Evolutionary conservation across 768 basidiomycete species (phyloP).

Genomic region (Podaxis sp.): DNA sequence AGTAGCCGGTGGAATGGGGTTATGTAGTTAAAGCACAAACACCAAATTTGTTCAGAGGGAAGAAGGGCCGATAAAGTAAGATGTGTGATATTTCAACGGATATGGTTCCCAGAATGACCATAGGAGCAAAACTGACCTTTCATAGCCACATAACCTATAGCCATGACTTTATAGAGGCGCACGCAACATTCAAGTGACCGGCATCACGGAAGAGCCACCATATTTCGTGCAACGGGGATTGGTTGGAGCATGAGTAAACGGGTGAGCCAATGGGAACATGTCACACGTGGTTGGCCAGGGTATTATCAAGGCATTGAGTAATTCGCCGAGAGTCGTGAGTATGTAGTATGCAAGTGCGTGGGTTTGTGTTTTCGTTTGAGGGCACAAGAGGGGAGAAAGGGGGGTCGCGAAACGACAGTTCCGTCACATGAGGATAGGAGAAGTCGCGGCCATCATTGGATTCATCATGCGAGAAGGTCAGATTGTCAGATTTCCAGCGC

Average conservation of each 20-base stretch:
- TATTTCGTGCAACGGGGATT: not conserved
- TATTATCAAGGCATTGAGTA: not conserved
- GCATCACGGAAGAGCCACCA: conserved; percentile 9
- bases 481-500: not conserved
- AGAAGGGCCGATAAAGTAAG: conserved; percentile 9
- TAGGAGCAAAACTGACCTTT: conserved; percentile 41
- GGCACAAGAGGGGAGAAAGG: not conserved
- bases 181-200: conserved; percentile 3
- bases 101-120: conserved; percentile 16
- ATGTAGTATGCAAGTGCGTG: not conserved
- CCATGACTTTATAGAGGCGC: conserved; percentile 41
- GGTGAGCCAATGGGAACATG: conserved; percentile 3
- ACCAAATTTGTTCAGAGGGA: conserved; percentile 6
- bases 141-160: conserved; percentile 59
- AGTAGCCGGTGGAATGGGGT: not conserved
- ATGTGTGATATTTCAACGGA: conserved; percentile 14
- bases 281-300: not conserved
- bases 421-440: not conserved
- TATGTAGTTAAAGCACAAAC: conserved; percentile 2
- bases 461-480: not conserved
- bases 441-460: not conserved
- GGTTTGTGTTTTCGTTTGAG: conserved; percentile 2
- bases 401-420: not conserved
- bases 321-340: not conserved
- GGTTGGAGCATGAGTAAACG: not conserved